Conservation (phyloP, 2,329 filamentous ascomycete species). For the Fusarium lyarnte region DNA sequence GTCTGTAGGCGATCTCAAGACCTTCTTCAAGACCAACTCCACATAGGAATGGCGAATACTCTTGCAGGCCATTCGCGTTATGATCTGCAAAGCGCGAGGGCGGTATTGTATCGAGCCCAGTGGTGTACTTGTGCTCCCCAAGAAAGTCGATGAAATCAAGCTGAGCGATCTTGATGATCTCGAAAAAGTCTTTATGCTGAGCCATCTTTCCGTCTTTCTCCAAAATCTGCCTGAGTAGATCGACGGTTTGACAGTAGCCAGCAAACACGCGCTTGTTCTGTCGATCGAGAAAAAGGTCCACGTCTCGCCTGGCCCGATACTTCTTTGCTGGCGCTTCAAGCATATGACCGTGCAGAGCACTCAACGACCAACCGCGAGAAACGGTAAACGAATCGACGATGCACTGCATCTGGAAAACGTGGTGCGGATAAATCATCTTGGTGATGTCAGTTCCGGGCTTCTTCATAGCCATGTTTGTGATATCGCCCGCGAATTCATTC, state of each 20-base stretch:
- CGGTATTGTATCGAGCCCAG: conserved; percentile 41
- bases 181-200: neutral
- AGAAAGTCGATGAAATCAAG: conserved; percentile 30
- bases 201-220: neutral
- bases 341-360: conserved; percentile 47
- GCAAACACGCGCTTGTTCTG: conserved; percentile 37
- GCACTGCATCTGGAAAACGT: conserved; percentile 61
- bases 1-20: conserved; percentile 51
- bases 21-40: conserved; percentile 57
- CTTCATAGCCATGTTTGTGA: conserved; percentile 58
- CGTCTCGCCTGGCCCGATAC: conserved; percentile 53
- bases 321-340: conserved; percentile 46
- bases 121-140: conserved; percentile 26
- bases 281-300: conserved; percentile 56
- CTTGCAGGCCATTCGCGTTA: conserved; percentile 57
- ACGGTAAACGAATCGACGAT: conserved; percentile 59
- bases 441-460: conserved; percentile 52
- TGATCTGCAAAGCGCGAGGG: conserved; percentile 54
- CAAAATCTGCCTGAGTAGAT: neutral
- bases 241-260: conserved; percentile 9
- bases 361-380: conserved; percentile 55
- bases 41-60: conserved; percentile 60
- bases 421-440: conserved; percentile 55
- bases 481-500: conserved; percentile 55
- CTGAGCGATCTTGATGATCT: neutral